Conservation (phyloP, 208 protist genomes). For the Trypanosoma platydactyli region DNA sequence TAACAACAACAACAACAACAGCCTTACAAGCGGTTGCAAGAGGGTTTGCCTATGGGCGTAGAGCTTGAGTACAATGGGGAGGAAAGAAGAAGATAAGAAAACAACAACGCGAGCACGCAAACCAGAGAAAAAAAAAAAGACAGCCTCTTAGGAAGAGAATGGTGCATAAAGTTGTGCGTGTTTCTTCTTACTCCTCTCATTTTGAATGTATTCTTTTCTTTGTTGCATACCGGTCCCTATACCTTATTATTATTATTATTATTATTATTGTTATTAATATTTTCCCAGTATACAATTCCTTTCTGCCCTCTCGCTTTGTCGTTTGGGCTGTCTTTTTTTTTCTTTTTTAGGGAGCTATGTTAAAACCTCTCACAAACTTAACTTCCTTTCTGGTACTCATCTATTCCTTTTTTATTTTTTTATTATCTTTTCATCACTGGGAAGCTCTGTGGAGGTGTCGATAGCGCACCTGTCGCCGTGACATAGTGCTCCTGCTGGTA, state of each 20-base stretch:
- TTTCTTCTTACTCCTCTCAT: not conserved
- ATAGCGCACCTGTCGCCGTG: not conserved
- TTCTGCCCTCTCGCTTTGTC: not conserved
- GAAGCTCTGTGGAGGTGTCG: not conserved
- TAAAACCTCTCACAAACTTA: no score
- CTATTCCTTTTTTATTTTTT: slow-evolving; percentile 11
- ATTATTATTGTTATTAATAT: slow-evolving; percentile 1
- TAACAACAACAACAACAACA: not conserved
- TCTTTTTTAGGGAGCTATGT: slow-evolving; percentile 20
- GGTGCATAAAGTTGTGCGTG: not conserved
- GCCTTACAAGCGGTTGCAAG: not conserved
- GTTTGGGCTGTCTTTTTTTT: slow-evolving; percentile 10
- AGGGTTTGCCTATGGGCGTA: not conserved
- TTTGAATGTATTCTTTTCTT: slow-evolving; percentile 10
- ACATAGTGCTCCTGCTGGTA: no score
- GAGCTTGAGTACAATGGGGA: not conserved
- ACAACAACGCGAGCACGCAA: no score
- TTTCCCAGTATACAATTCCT: not conserved
- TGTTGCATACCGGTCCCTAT: not conserved
- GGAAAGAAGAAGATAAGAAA: not conserved
- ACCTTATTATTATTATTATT: not conserved
- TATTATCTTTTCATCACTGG: slow-evolving; percentile 1
- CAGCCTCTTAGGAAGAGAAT: not conserved
- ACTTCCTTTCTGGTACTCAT: no score
- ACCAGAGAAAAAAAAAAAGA: slow-evolving; percentile 15